These are phyloP conservation scores for Panaeolus cyanescens DNA, from an alignment of 768 basidiomycete species.

Conservation along the genomic window DNA sequence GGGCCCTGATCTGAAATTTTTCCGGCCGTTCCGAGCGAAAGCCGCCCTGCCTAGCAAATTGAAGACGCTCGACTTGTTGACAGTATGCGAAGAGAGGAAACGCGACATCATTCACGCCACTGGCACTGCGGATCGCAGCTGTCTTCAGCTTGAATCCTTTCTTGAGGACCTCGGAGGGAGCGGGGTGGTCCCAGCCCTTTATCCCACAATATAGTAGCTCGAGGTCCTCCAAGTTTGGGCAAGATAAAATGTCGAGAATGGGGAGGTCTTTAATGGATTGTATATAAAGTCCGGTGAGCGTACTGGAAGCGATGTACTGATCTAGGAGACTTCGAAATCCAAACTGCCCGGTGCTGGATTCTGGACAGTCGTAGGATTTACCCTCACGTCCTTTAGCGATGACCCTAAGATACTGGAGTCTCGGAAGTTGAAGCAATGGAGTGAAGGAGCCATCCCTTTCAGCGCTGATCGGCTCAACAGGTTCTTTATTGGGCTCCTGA, in stretches of 20 bases:
- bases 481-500: background rate
- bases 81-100: background rate
- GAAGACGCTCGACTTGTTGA: background rate
- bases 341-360: background rate
- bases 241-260: background rate
- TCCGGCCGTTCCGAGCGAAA: background rate
- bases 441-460: too few relatives aligned
- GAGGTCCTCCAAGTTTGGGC: background rate
- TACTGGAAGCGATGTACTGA: background rate
- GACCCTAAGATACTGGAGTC: background rate
- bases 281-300: background rate
- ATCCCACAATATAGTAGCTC: background rate
- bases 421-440: background rate
- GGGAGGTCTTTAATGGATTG: background rate
- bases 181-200: background rate
- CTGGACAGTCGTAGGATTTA: background rate
- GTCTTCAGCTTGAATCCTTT: background rate
- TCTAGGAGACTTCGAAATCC: background rate
- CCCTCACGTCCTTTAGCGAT: background rate
- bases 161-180: background rate
- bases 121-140: too few relatives aligned
- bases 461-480: background rate
- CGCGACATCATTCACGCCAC: background rate
- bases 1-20: background rate
- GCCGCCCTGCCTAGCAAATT: background rate